Conservation (phyloP, 108 stramenopile genomes). For the Schizochytrium sp. region DNA sequence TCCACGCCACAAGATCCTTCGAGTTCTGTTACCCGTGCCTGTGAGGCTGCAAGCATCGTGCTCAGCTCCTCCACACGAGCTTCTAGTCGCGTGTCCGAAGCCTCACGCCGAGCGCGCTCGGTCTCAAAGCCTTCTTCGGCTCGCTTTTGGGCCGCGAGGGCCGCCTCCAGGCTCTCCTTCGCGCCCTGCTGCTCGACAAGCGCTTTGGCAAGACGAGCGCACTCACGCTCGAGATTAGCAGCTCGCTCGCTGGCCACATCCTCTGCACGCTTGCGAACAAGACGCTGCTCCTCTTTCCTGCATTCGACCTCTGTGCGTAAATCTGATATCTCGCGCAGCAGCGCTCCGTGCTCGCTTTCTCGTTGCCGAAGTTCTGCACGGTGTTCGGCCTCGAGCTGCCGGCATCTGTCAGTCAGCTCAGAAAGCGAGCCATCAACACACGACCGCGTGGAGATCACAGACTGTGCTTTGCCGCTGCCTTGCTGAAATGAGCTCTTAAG, state of each 20-base stretch:
- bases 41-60: not conserved
- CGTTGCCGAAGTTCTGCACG: not conserved
- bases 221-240: not conserved
- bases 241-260: not conserved
- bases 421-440: not conserved
- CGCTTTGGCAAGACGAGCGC: not conserved
- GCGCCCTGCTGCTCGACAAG: not conserved
- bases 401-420: not conserved
- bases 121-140: not conserved
- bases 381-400: not conserved
- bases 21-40: not conserved
- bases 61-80: not conserved
- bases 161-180: not conserved
- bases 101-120: not conserved
- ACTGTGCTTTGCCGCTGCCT: not conserved
- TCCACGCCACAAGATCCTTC: constrained; percentile 14
- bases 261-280: not conserved
- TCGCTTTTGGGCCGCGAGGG: not conserved
- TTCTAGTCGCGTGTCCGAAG: not conserved
- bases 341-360: not conserved
- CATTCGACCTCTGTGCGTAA: not conserved
- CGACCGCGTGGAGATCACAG: not conserved
- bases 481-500: not conserved
- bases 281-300: not conserved
- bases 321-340: not conserved